These are phyloP conservation scores for Alternaria postmessia DNA, from an alignment of 2,329 filamentous ascomycete species.

Conservation along the genomic window DNA sequence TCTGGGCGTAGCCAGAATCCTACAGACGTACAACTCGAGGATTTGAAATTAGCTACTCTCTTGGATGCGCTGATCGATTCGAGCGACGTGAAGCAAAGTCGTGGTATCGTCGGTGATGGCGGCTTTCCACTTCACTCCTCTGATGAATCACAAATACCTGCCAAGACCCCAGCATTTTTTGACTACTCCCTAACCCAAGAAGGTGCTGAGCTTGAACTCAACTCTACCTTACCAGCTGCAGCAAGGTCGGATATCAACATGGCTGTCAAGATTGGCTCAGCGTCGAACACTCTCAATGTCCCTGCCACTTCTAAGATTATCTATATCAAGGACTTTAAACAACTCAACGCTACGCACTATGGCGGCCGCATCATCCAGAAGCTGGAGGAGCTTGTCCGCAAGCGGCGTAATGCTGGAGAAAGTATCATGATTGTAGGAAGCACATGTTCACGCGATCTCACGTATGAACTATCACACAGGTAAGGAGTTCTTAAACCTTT, in stretches of 20 bases:
- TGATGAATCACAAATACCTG: slow-evolving; percentile 4
- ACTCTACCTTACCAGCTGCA: slow-evolving; percentile 29
- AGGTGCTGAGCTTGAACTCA: slow-evolving; percentile 34
- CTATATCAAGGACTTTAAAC: slow-evolving; percentile 81
- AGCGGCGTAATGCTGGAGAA: slow-evolving; percentile 73
- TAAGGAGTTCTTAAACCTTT: background rate
- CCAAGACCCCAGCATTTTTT: slow-evolving; percentile 38
- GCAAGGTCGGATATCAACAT: slow-evolving; percentile 26
- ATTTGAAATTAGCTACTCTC: slow-evolving; percentile 46
- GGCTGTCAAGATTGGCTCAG: slow-evolving; percentile 30
- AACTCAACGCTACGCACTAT: slow-evolving; percentile 73
- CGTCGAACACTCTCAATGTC: slow-evolving; percentile 23
- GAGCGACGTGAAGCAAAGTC: slow-evolving; percentile 40
- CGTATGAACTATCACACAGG: slow-evolving; percentile 52
- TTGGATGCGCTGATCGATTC: slow-evolving; percentile 46
- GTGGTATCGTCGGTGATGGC: slow-evolving; percentile 15
- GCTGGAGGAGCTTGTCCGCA: slow-evolving; percentile 75
- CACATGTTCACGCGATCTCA: slow-evolving; percentile 64
- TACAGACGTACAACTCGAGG: slow-evolving; percentile 46
- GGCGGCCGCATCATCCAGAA: slow-evolving; percentile 74
- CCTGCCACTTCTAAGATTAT: slow-evolving; percentile 68
- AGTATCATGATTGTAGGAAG: slow-evolving; percentile 83
- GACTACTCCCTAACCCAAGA: slow-evolving; percentile 37
- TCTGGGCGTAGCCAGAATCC: slow-evolving; percentile 32
- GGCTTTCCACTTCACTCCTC: background rate